Percentiles rank a stretch among this genome's conserved stretches.
These are phyloP conservation scores for Leishmania aethiopica DNA, from an alignment of 208 protist species.

Conservation along the genomic window DNA sequence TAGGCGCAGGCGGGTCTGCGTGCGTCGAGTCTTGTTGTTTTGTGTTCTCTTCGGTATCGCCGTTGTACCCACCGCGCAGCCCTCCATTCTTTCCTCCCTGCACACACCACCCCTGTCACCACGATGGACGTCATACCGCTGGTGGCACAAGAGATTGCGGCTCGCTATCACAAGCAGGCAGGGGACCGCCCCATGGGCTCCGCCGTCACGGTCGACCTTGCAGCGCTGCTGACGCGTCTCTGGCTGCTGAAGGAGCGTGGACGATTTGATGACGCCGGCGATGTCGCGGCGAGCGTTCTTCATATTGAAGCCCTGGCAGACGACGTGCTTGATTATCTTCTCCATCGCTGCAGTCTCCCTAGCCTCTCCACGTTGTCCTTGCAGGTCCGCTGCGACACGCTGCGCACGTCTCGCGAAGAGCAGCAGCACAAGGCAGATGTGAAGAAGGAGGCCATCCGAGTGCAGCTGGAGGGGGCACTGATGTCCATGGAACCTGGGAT, in stretches of 20 bases:
- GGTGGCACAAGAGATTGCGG: slow-evolving; percentile 70
- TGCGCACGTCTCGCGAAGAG: slow-evolving; percentile 36
- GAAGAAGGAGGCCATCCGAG: slow-evolving; percentile 68
- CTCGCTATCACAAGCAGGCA: slow-evolving; percentile 53
- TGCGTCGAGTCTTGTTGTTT: not conserved
- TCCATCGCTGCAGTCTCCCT: slow-evolving; percentile 49
- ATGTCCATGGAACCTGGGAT: slow-evolving; percentile 48
- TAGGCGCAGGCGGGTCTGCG: not conserved
- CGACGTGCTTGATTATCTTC: slow-evolving; percentile 62
- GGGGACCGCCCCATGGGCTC: slow-evolving; percentile 29
- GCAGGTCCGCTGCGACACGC: slow-evolving; percentile 49
- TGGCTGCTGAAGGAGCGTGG: slow-evolving; percentile 51
- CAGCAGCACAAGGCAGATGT: slow-evolving; percentile 52
- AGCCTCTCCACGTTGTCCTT: slow-evolving; percentile 66
- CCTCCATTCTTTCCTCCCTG: slow-evolving; percentile 9
- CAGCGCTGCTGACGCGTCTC: slow-evolving; percentile 68
- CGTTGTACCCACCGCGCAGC: not conserved
- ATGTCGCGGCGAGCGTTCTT: slow-evolving; percentile 59
- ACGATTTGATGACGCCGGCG: slow-evolving; percentile 56
- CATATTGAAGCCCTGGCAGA: slow-evolving; percentile 69
- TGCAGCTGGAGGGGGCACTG: slow-evolving; percentile 59
- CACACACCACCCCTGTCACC: not conserved
- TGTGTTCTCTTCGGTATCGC: too few species aligned
- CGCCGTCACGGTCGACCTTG: slow-evolving; percentile 64
- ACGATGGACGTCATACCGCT: slow-evolving; percentile 76